Evolutionary conservation across 495 filamentous ascomycete species (phyloP).

Genomic region (Hypoxylon lienhwacheense): DNA sequence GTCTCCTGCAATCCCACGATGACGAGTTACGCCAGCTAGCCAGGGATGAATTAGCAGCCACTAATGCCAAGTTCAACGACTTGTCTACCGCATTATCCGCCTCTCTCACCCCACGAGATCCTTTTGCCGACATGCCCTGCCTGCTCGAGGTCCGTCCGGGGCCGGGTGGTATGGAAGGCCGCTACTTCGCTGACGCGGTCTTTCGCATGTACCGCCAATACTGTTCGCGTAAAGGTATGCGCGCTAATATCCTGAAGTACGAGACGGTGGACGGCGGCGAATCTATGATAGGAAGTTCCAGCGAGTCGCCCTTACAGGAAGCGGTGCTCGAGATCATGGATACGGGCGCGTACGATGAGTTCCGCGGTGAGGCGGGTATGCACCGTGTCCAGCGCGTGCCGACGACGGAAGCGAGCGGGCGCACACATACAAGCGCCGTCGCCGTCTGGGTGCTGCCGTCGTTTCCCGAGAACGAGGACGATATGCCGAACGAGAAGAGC

Average conservation of each 20-base stretch:
- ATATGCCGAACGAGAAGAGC: constrained; percentile 58
- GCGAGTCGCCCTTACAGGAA: constrained; percentile 70
- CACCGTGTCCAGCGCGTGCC: constrained; percentile 94
- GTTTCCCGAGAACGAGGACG: constrained; percentile 62
- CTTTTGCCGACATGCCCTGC: constrained; percentile 91
- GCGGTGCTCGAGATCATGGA: constrained; percentile 83
- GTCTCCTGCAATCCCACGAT: constrained; percentile 54
- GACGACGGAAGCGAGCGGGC: constrained; percentile 82
- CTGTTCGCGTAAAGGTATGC: constrained; percentile 61
- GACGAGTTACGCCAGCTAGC: constrained; percentile 65
- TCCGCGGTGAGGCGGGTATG: constrained; percentile 88
- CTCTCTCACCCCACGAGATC: constrained; percentile 81
- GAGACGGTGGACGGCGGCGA: constrained; percentile 60
- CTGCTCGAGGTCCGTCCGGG: constrained; percentile 90
- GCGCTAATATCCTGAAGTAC: constrained; percentile 53
- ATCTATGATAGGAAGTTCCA: constrained; percentile 55
- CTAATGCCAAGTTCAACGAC: constrained; percentile 57
- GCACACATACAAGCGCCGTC: constrained; percentile 90
- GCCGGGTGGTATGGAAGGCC: constrained; percentile 89
- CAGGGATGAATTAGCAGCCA: constrained; percentile 70
- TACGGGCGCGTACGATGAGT: constrained; percentile 72
- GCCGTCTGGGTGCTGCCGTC: constrained; percentile 88
- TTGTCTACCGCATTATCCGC: constrained; percentile 68
- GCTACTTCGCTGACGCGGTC: constrained; percentile 83
- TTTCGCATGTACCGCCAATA: constrained; percentile 87